A percentile compares a stretch with the other conserved stretches of the same genome.
phyloP scores from a whole-genome alignment of 225 moss, liverwort and hornwort species.

The Pseudoscleropodium purum region DNA sequence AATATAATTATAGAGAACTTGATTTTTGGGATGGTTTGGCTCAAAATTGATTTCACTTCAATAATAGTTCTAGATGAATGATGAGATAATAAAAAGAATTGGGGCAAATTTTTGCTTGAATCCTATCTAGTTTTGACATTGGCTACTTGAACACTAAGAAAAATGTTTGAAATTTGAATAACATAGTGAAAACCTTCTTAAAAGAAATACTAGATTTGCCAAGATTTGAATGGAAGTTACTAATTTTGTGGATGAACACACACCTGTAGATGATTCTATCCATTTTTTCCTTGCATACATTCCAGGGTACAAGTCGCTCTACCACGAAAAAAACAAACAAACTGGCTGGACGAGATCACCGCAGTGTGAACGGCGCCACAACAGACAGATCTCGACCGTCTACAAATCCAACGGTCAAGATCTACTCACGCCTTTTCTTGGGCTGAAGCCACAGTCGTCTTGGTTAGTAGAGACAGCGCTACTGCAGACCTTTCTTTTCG shows the following conservation, averaged over 20 bases:
- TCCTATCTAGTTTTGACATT: neutral
- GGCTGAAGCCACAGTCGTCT: neutral
- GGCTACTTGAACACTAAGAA: neutral
- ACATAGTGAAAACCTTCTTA: too few relatives aligned
- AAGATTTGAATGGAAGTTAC: too few relatives aligned
- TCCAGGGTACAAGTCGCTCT: neutral
- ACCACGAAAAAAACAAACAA: neutral
- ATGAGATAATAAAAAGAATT: too few relatives aligned
- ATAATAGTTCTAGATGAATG: neutral
- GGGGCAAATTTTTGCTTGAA: fast-evolving
- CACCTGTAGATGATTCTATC: neutral
- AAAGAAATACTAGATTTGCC: too few relatives aligned
- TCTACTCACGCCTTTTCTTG: neutral
- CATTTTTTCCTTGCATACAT: neutral
- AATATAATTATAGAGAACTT: fast-evolving
- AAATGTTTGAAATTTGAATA: neutral
- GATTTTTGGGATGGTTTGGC: neutral
- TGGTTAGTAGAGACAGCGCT: neutral
- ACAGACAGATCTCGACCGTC: neutral
- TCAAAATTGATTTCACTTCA: too few relatives aligned
- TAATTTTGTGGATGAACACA: neutral
- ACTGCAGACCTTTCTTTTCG: fast-evolving
- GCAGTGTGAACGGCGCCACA: neutral
- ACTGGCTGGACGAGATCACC: neutral
- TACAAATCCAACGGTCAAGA: neutral